phyloP scores from a whole-genome alignment of 768 basidiomycete species.

The Kwoniella sp. region DNA sequence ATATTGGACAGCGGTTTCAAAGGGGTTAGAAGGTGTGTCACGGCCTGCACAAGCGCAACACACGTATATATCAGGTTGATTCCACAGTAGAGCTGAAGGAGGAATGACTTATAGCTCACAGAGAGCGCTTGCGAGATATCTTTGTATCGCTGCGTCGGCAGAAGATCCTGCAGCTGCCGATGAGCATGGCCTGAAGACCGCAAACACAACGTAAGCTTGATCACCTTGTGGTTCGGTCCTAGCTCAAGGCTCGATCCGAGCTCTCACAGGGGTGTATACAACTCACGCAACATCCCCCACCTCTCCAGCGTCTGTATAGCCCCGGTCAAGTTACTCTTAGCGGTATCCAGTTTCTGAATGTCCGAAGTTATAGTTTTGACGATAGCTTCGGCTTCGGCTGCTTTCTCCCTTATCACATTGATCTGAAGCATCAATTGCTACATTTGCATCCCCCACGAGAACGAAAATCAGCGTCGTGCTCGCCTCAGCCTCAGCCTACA shows the following conservation, averaged over 20 bases:
- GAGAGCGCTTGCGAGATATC: constrained; percentile 82
- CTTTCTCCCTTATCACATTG: constrained; percentile 93
- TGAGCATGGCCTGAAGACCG: constrained; percentile 60
- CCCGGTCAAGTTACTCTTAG: constrained; percentile 85
- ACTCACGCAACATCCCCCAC: constrained; percentile 88
- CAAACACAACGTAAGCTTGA: too few relatives aligned
- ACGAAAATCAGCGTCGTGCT: constrained; percentile 19
- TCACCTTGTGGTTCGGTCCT: too few relatives aligned
- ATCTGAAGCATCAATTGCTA: constrained; percentile 94
- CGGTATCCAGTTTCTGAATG: constrained; percentile 88
- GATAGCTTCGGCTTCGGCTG: constrained; percentile 93
- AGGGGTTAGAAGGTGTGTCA: constrained; percentile 77
- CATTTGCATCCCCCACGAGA: too few relatives aligned
- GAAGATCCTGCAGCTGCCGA: constrained; percentile 74
- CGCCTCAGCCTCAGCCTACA: too few relatives aligned
- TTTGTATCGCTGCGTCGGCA: constrained; percentile 74
- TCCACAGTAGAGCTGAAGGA: too few relatives aligned
- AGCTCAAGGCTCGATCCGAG: too few relatives aligned
- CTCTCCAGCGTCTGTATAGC: constrained; percentile 88
- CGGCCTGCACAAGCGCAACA: constrained; percentile 62
- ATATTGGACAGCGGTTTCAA: constrained; percentile 81
- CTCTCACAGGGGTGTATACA: neutral
- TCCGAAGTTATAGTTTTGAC: constrained; percentile 94
- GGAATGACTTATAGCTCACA: too few relatives aligned
- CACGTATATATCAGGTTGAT: too few relatives aligned